These are phyloP conservation scores for Oemleria cerasiformis DNA, from an alignment of 306 rosid genomes.

Conservation along the genomic window DNA sequence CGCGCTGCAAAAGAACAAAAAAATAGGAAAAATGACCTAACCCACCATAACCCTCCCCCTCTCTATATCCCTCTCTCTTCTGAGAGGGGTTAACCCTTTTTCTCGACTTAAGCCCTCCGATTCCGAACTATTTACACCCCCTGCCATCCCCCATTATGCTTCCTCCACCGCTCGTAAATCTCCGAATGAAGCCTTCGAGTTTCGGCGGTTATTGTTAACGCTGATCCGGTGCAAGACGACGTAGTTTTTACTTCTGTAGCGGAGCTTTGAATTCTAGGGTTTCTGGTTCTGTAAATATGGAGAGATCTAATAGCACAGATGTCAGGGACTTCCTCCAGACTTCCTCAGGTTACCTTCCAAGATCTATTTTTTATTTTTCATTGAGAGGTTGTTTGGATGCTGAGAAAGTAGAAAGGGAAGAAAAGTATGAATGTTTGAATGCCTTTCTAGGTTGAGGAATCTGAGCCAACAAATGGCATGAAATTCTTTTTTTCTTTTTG, in stretches of 20 bases:
- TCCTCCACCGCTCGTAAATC: neutral
- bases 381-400: neutral
- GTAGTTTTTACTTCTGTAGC: neutral
- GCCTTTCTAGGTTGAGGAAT: neutral
- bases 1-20: neutral
- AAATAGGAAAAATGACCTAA: conserved; percentile 12
- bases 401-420: neutral
- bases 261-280: conserved; percentile 9
- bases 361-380: neutral
- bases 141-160: neutral
- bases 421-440: neutral
- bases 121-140: neutral
- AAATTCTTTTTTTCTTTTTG: neutral
- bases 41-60: neutral
- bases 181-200: neutral
- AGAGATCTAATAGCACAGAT: conserved; percentile 31
- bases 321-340: conserved; percentile 12
- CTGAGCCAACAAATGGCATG: conserved; percentile 2
- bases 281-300: conserved; percentile 19
- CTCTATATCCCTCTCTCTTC: conserved; percentile 6
- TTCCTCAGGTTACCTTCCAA: conserved; percentile 25
- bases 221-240: conserved; percentile 2
- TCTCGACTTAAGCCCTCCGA: neutral
- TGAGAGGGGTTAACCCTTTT: neutral
- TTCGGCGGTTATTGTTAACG: neutral